A percentile compares a stretch with the other conserved stretches of the same genome.
Conservation (phyloP, 139 green algal genomes). For the Chlorella sp. region DNA sequence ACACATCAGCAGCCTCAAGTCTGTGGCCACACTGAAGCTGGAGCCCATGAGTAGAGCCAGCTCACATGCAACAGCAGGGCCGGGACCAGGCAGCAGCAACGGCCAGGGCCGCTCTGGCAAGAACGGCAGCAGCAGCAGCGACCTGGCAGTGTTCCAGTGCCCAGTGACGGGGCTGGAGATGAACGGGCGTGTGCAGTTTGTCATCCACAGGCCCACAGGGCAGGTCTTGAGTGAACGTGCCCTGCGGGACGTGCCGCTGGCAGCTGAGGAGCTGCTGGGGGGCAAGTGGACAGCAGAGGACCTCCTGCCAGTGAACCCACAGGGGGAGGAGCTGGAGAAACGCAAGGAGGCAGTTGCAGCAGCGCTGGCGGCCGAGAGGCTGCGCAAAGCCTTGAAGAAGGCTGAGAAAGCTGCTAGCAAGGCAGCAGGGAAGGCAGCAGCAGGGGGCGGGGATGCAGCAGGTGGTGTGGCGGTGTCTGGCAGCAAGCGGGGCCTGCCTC, state of each 20-base stretch:
- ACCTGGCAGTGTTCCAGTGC: slow-evolving; percentile 52
- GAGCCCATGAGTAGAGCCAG: background rate
- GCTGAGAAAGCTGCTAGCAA: slow-evolving; percentile 11
- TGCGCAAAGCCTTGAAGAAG: slow-evolving; percentile 20
- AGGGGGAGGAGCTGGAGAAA: slow-evolving; percentile 28
- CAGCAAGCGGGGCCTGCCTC: no score
- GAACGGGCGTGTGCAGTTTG: slow-evolving; percentile 59
- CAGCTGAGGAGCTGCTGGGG: slow-evolving; percentile 26
- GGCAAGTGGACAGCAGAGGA: slow-evolving; percentile 26
- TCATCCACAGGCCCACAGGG: slow-evolving; percentile 40
- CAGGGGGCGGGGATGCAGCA: background rate
- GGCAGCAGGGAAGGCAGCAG: background rate
- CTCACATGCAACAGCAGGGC: background rate
- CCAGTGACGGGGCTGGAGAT: slow-evolving; percentile 57
- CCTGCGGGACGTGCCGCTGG: slow-evolving; percentile 56
- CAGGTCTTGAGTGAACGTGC: slow-evolving; percentile 71
- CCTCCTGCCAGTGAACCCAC: slow-evolving; percentile 51
- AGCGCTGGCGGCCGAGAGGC: slow-evolving; percentile 19
- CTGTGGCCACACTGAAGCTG: slow-evolving; percentile 57
- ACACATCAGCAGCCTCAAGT: slow-evolving; percentile 68
- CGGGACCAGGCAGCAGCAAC: background rate
- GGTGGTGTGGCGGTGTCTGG: no score
- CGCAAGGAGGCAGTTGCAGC: slow-evolving; percentile 13
- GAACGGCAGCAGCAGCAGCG: slow-evolving; percentile 8
- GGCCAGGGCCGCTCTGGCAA: background rate